phyloP scores from a whole-genome alignment of 495 filamentous ascomycete species.

The Aspergillus sparsus region DNA sequence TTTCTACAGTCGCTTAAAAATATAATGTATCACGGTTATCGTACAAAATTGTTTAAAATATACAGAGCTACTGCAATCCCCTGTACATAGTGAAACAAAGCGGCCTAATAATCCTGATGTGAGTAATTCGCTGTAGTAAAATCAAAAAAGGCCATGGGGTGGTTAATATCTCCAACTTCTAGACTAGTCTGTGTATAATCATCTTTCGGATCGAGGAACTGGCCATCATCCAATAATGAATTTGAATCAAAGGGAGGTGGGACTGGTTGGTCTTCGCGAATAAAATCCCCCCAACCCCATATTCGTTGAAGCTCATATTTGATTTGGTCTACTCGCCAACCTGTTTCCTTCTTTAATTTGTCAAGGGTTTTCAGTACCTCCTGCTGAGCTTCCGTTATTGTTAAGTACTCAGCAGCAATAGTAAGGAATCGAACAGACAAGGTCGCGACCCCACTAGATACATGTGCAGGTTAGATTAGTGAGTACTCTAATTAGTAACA shows the following conservation, averaged over 20 bases:
- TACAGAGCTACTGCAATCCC: no score
- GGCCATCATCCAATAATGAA: constrained; percentile 42
- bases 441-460: constrained; percentile 65
- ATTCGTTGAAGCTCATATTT: constrained; percentile 66
- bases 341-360: constrained; percentile 71
- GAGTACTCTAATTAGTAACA: background rate
- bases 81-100: no score
- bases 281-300: constrained; percentile 74
- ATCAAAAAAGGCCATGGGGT: no score
- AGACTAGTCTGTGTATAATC: no score
- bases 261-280: constrained; percentile 29
- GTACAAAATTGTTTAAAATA: no score
- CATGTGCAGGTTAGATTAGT: constrained; percentile 11
- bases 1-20: no score
- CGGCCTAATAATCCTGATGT: no score
- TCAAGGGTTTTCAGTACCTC: constrained; percentile 80
- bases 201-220: constrained; percentile 54
- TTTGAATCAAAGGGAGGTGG: constrained; percentile 27
- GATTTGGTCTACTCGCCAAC: constrained; percentile 72
- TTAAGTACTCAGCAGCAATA: constrained; percentile 75
- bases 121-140: no score
- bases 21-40: no score
- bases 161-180: no score
- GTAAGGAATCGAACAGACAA: constrained; percentile 77
- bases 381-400: constrained; percentile 69